Conservation (phyloP, 192 early-diverging fungal species). For the Backusella tuberculispora region DNA sequence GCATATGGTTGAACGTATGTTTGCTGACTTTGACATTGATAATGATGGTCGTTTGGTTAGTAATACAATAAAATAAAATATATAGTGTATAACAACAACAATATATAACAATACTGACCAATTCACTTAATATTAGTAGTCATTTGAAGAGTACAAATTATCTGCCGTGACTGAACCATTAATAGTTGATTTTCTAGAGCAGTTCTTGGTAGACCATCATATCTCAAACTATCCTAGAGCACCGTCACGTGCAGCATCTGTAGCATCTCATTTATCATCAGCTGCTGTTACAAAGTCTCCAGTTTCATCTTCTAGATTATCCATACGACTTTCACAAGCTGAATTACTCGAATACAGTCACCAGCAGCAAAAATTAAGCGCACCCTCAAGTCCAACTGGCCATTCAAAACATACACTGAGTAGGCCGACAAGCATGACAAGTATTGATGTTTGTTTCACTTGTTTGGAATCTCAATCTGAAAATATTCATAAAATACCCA, state of each 20-base stretch:
- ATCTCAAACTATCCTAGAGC: slow-evolving; percentile 35
- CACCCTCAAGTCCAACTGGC: slow-evolving; percentile 15
- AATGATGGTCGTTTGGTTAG: slow-evolving; percentile 74
- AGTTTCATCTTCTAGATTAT: slow-evolving; percentile 30
- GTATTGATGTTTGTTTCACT: slow-evolving; percentile 32
- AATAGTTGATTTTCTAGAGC: slow-evolving; percentile 76
- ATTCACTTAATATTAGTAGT: slow-evolving; percentile 38
- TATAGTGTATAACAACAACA: no score
- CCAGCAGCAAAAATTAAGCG: slow-evolving; percentile 30
- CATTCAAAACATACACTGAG: slow-evolving; percentile 18
- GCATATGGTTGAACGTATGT: slow-evolving; percentile 70
- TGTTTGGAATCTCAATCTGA: slow-evolving; percentile 24
- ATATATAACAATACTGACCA: no score
- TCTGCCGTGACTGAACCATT: slow-evolving; percentile 80
- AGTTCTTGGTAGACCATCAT: slow-evolving; percentile 67
- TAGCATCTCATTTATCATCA: slow-evolving; percentile 33
- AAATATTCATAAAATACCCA: slow-evolving; percentile 13
- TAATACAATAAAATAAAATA: background rate
- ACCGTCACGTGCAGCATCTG: slow-evolving; percentile 36
- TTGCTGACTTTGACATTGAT: slow-evolving; percentile 81
- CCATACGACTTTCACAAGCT: slow-evolving; percentile 40
- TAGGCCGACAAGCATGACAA: slow-evolving; percentile 38
- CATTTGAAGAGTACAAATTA: slow-evolving; percentile 76
- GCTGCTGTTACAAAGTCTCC: background rate
- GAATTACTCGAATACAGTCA: slow-evolving; percentile 42